Conservation (phyloP, 2,329 filamentous ascomycete species). For the Fusarium beomiforme region DNA sequence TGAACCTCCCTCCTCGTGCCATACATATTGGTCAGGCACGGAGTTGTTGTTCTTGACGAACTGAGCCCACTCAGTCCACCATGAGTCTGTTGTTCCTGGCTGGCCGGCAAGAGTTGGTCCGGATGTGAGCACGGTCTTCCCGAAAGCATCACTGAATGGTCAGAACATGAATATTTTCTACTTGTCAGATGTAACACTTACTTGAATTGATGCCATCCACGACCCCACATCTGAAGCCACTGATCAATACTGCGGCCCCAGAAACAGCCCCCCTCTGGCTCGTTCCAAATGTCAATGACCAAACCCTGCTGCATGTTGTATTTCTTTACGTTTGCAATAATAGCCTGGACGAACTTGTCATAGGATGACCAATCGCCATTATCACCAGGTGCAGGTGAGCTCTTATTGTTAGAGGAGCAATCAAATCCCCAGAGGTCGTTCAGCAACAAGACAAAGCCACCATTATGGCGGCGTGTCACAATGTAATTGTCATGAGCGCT, state of each 20-base stretch:
- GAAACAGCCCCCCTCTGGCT: background rate
- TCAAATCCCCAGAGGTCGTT: background rate
- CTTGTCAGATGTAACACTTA: background rate
- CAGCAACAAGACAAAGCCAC: background rate
- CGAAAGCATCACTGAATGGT: background rate
- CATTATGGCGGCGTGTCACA: background rate
- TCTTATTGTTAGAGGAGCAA: background rate
- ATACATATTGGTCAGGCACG: background rate
- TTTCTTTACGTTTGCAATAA: background rate
- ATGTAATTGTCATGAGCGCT: background rate
- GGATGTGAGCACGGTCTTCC: background rate
- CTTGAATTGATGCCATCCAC: background rate
- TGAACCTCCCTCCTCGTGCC: background rate
- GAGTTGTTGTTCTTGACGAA: background rate
- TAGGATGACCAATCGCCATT: background rate
- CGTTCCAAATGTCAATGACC: background rate
- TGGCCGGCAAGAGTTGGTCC: background rate
- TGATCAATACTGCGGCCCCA: background rate
- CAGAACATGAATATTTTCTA: background rate
- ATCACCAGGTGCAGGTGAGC: background rate
- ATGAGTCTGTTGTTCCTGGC: background rate
- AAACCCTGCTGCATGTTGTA: background rate
- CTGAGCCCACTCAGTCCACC: background rate
- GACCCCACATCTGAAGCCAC: background rate
- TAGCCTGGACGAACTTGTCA: background rate